A percentile compares a stretch with the other conserved stretches of the same genome.
These are phyloP conservation scores for Coemansia sp. DNA, from an alignment of 192 early-diverging fungal species.

Conservation along the genomic window DNA sequence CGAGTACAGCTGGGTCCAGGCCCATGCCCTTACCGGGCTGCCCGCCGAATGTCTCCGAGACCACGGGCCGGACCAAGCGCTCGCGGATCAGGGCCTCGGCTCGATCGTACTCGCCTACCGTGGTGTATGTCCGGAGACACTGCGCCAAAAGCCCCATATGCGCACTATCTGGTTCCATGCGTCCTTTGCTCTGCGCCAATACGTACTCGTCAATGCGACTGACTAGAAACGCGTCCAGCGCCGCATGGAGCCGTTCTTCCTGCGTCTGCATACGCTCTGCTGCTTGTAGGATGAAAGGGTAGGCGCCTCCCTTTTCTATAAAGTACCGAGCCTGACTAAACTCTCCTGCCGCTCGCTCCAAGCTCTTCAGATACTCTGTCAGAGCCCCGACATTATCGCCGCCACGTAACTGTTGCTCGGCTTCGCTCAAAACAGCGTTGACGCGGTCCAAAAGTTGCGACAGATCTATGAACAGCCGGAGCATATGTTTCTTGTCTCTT, in stretches of 20 bases:
- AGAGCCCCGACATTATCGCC: not conserved
- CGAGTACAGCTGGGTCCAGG: slow-evolving; percentile 28
- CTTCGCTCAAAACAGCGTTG: slow-evolving; percentile 19
- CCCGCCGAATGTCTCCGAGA: slow-evolving; percentile 7
- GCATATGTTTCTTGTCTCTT: slow-evolving; percentile 37
- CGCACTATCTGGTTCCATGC: not conserved
- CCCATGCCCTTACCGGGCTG: slow-evolving; percentile 41
- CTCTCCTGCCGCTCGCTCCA: slow-evolving; percentile 44
- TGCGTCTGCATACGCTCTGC: slow-evolving; percentile 16
- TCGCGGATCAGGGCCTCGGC: slow-evolving; percentile 29
- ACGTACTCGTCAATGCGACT: slow-evolving; percentile 15
- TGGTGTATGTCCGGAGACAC: slow-evolving; percentile 38
- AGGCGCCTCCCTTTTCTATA: slow-evolving; percentile 25
- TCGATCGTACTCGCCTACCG: slow-evolving; percentile 24
- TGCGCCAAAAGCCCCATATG: slow-evolving; percentile 13
- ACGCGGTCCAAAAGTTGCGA: slow-evolving; percentile 35
- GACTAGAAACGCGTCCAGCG: slow-evolving; percentile 20
- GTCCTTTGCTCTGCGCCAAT: not conserved
- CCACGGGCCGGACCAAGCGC: slow-evolving; percentile 27
- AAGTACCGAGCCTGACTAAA: slow-evolving; percentile 43
- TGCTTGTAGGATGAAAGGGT: slow-evolving; percentile 26
- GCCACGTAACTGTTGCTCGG: not conserved
- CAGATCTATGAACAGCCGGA: slow-evolving; percentile 46
- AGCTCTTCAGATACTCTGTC: slow-evolving; percentile 32
- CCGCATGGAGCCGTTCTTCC: slow-evolving; percentile 22